Evolutionary conservation across 148 eudicot genomes (phyloP).

Genomic region (Amaranthus palmeri): DNA sequence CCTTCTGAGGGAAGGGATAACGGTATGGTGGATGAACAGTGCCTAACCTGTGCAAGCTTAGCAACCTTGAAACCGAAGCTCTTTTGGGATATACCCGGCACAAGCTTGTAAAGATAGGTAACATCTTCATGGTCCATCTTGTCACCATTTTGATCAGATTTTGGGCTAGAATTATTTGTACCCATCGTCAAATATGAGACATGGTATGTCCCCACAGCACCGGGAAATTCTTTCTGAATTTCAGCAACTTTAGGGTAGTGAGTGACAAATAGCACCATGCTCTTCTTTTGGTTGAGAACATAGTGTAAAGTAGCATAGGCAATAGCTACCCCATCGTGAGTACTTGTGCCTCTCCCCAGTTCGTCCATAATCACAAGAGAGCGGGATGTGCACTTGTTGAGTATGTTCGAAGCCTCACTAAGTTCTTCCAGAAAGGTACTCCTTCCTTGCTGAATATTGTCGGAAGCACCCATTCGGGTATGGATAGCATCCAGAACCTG

Average conservation of each 20-base stretch:
- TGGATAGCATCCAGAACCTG: conserved; percentile 79
- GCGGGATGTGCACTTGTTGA: conserved; percentile 52
- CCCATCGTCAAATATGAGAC: conserved; percentile 75
- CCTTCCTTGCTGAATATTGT: conserved; percentile 85
- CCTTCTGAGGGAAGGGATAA: background rate
- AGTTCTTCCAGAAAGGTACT: conserved; percentile 97
- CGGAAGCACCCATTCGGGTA: conserved; percentile 98
- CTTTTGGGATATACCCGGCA: conserved; percentile 75
- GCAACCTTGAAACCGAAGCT: conserved; percentile 98
- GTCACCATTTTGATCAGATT: conserved; percentile 16
- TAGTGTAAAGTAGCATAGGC: conserved; percentile 89
- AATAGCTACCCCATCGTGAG: conserved; percentile 97
- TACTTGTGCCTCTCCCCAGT: conserved; percentile 96
- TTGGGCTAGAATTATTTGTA: conserved; percentile 17
- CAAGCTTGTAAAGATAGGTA: conserved; percentile 86
- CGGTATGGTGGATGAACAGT: background rate
- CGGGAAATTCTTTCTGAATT: conserved; percentile 64
- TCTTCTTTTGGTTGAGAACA: conserved; percentile 63
- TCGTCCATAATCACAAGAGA: conserved; percentile 91
- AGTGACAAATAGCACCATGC: conserved; percentile 84
- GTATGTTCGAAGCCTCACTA: conserved; percentile 77
- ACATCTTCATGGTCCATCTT: conserved; percentile 48
- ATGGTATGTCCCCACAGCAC: conserved; percentile 72
- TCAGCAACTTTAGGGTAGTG: conserved; percentile 88
- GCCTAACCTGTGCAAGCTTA: conserved; percentile 84